Base-by-base conservation (phyloP, 2,329 filamentous ascomycete genomes). In the Xylariomycetidae sp. region DNA sequence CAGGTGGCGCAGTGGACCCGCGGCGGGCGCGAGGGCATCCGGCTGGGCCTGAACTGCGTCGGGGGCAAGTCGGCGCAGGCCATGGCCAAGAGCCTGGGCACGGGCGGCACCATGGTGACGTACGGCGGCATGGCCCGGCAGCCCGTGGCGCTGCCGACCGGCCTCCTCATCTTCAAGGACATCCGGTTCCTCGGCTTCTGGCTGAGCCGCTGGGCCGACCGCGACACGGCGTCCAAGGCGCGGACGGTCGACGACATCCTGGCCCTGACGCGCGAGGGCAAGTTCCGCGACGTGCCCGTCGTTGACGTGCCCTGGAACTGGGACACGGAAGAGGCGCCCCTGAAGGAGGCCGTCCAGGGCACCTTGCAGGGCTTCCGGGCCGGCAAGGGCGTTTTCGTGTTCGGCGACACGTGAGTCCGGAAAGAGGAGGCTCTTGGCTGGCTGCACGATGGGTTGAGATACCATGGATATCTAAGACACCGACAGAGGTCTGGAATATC, bases 51-150 rank as follows among this genome's bases (percentile, higher is more conserved):
- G 38, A 98, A 98, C 61, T 97, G 92, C 57, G 90, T 98, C 0
- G 92, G 92, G 23, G 92, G 92, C 5, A 87, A 89, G 57, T 79
- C 82, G 9, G 88, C 88, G 4, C 82, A 83, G 17, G 74, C 81
- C 2, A 69, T 98, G 53, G 83, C 89, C 5, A 86, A 88, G 51
- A 73, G 76, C 6, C 70, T 98, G 3, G 71, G 74, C 5, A 66
- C 77, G 0, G 75, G 77, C 15, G 85, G 77, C 2, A 81, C 83
- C 36, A 70, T 97, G 60, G 88, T 98, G 16, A 95, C 90, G 4
- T 98, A 98, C 56, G 92, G 92, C 16, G 90, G 86, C 31, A 98
- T 98, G 92, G 80, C 85, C 20, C 85, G 85, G 57, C 82, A 94
- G 65, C 89, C 90, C 1, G 74, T 96, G 16, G 71, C 74, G 6